Base-by-base conservation (phyloP, 441 rosid genomes). In the Arabidopsis lyrata region DNA sequence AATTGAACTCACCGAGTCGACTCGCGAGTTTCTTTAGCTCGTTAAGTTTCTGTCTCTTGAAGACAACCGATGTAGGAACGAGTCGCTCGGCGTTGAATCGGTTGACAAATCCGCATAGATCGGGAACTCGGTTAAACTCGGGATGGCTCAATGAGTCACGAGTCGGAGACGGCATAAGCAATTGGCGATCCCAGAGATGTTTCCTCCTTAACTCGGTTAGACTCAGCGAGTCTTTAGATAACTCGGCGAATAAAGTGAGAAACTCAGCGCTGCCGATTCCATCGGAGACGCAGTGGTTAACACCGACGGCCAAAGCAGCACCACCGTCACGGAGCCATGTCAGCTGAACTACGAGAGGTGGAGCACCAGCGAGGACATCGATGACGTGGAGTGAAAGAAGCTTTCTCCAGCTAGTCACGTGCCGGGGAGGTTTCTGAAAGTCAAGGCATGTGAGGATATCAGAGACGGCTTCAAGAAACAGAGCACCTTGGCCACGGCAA, bases 281-380 rank as follows among this genome's bases (percentile, higher is more conserved):
- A 50, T 90, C 98, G 12, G 85, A 80, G 50, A 90, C 68, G 34
- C 90, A 87, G 75, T 92, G 98, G 73, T 86, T 90, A 11, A 90
- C 49, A 2, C 91, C 95, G 31, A 90, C 80, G 13, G 88, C 95
- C 5, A 92, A 58, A n/a, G 90, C 82, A 1, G 90, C 93, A 53
- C 75, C 85, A 1, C 95, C 98, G 52, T 86, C 95, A 45, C 72
- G 74, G 4, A 90, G 90, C 98, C 98, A 92, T 72, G 98, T 89
- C 39, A 92, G 92, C 86, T 92, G 96, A 54, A 90, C 74, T 1
- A 84, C 91, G 12, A 92, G 80, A 6, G 84, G 84, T 8, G 98
- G 95, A 34, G 81, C 92, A 47, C 91, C 96, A 15, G 77, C 69
- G 27, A 92, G 82, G 8, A 87, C 96, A 48, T 90, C 98, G 1